phyloP scores from a whole-genome alignment of 441 rosid species.

The Cnidoscolus chayamansa region DNA sequence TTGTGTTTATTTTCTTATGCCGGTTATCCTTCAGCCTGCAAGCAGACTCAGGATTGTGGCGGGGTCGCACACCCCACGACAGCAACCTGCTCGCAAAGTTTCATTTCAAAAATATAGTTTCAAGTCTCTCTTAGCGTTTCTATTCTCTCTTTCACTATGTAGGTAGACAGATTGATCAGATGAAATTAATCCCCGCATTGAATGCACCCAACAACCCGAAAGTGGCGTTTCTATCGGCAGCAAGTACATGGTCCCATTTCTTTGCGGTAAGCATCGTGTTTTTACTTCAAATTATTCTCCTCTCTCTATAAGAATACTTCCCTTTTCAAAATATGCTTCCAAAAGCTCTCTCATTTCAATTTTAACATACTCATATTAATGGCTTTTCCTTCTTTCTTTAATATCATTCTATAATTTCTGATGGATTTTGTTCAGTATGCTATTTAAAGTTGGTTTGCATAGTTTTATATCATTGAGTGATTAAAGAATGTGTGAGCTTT shows the following conservation, averaged over 20 bases:
- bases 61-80: neutral
- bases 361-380: slow-evolving; percentile 18
- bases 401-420: neutral
- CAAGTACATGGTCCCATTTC: slow-evolving; percentile 40
- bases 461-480: neutral
- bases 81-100: neutral
- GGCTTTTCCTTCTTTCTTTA: slow-evolving; percentile 6
- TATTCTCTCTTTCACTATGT: neutral
- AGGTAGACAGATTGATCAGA: slow-evolving; percentile 18
- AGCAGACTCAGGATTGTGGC: slow-evolving; percentile 6
- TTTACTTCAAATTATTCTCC: slow-evolving; percentile 27
- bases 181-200: slow-evolving; percentile 45
- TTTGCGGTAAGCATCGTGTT: slow-evolving; percentile 22
- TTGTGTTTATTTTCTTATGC: neutral
- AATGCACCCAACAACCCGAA: slow-evolving; percentile 63
- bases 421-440: slow-evolving; percentile 13
- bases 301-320: slow-evolving; percentile 18
- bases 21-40: neutral
- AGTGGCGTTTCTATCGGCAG: slow-evolving; percentile 36
- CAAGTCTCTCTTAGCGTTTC: too few species aligned
- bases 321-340: slow-evolving; percentile 24
- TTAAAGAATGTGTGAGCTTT: slow-evolving; percentile 23
- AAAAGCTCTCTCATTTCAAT: neutral
- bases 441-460: slow-evolving; percentile 8
- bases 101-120: too few species aligned